These are phyloP conservation scores for Termitomyces sp. DNA, from an alignment of 1,284 basidiomycete genomes.

Conservation along the genomic window DNA sequence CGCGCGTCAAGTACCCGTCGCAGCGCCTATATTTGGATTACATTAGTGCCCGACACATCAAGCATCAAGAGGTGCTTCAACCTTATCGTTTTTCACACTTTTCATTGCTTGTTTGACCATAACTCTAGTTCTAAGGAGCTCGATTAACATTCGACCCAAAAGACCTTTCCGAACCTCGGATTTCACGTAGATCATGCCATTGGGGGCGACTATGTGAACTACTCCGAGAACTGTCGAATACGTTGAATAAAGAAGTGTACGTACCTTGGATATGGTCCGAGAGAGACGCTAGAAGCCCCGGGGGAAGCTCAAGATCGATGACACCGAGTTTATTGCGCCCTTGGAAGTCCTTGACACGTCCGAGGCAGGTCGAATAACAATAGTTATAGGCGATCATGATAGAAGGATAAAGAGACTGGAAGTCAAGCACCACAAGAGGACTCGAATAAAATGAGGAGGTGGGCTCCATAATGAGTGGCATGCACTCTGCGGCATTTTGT, in stretches of 20 bases:
- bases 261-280: constrained; percentile 73
- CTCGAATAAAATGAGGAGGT: constrained; percentile 89
- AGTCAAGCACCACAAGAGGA: constrained; percentile 90
- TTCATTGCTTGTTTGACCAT: constrained; percentile 99
- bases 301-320: constrained; percentile 67
- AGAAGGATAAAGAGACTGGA: constrained; percentile 93
- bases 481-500: constrained; percentile 94
- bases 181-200: constrained; percentile 93
- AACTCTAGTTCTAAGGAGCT: constrained; percentile 92
- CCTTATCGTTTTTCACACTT: constrained; percentile 70
- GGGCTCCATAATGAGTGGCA: constrained; percentile 94
- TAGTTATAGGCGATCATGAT: constrained; percentile 99
- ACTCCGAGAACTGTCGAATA: neutral
- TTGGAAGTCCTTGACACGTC: constrained; percentile 79
- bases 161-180: constrained; percentile 80
- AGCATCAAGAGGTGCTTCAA: constrained; percentile 23
- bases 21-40: constrained; percentile 50
- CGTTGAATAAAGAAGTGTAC: constrained; percentile 16
- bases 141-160: constrained; percentile 87
- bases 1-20: constrained; percentile 78
- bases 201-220: constrained; percentile 74
- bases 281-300: constrained; percentile 65
- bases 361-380: constrained; percentile 96
- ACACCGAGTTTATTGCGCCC: constrained; percentile 87
- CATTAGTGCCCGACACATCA: neutral